Evolutionary conservation across 371 early-diverging fungal genomes (phyloP).

Genomic region (Mucor racemosus): DNA sequence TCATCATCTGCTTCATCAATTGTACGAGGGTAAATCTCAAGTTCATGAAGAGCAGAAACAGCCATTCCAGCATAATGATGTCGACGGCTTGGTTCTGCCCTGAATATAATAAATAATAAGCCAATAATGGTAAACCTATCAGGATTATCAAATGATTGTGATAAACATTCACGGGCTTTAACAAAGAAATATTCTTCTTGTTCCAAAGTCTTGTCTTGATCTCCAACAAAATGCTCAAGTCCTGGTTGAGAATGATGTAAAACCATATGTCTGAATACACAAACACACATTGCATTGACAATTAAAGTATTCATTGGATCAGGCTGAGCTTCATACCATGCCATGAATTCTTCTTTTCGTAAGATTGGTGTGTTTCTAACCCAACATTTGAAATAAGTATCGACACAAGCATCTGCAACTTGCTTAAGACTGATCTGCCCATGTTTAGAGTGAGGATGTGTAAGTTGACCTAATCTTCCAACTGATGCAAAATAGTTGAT

Average conservation of each 20-base stretch:
- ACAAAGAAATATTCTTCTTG: constrained; percentile 55
- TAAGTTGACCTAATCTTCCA: constrained; percentile 32
- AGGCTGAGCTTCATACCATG: constrained; percentile 41
- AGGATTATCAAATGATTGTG: constrained; percentile 51
- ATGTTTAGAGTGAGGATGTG: constrained; percentile 33
- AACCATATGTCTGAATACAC: constrained; percentile 42
- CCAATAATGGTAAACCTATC: constrained; percentile 44
- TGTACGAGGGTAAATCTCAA: constrained; percentile 54
- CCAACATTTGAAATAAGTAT: constrained; percentile 53
- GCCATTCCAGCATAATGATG: constrained; percentile 56
- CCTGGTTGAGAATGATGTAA: constrained; percentile 39
- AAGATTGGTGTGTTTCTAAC: constrained; percentile 43
- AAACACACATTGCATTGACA: constrained; percentile 51
- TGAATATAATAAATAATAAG: constrained; percentile 33
- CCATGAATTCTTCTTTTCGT: constrained; percentile 43
- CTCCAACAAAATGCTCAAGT: constrained; percentile 32
- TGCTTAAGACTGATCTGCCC: constrained; percentile 32
- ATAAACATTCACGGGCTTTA: constrained; percentile 44
- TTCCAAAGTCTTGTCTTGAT: constrained; percentile 44
- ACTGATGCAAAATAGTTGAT: constrained; percentile 45
- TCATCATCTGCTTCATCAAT: constrained; percentile 39
- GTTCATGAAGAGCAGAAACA: constrained; percentile 43
- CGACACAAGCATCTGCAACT: constrained; percentile 47
- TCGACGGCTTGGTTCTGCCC: constrained; percentile 37
- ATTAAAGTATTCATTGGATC: constrained; percentile 44